phyloP scores from a whole-genome alignment of 495 filamentous ascomycete species.

The Bacidia gigantensis region DNA sequence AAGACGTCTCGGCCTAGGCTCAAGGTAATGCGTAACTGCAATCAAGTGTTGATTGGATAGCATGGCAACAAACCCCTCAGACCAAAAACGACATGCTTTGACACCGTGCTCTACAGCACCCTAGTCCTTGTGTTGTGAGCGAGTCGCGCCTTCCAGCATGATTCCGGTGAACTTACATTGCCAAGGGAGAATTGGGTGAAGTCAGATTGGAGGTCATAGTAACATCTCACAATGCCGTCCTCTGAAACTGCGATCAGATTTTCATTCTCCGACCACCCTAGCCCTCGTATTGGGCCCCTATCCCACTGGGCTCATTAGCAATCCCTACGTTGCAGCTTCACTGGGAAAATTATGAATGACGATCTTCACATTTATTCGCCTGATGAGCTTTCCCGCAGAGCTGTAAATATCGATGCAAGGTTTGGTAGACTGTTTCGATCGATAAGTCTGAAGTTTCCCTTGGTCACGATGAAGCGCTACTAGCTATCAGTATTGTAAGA shows the following conservation, averaged over 20 bases:
- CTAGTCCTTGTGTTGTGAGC: slow-evolving; percentile 27
- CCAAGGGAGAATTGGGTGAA: slow-evolving; percentile 94
- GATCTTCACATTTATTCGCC: slow-evolving; percentile 51
- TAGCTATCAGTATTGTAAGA: slow-evolving; percentile 13
- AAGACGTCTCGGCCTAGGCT: slow-evolving; percentile 75
- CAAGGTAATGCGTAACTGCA: slow-evolving; percentile 74
- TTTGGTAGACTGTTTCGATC: slow-evolving; percentile 57
- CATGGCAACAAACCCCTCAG: slow-evolving; percentile 82
- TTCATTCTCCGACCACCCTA: slow-evolving; percentile 97
- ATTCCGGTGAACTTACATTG: slow-evolving; percentile 37
- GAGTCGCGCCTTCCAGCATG: neutral
- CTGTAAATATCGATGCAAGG: slow-evolving; percentile 90
- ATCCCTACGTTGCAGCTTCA: neutral
- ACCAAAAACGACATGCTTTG: slow-evolving; percentile 77
- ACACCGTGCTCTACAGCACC: slow-evolving; percentile 80
- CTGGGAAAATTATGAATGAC: neutral
- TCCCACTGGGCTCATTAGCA: slow-evolving; percentile 54
- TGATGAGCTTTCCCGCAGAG: slow-evolving; percentile 72
- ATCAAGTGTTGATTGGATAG: slow-evolving; percentile 80
- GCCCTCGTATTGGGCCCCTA: slow-evolving; percentile 70
- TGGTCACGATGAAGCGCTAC: slow-evolving; percentile 83
- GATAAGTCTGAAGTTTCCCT: slow-evolving; percentile 62
- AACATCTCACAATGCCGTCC: slow-evolving; percentile 84
- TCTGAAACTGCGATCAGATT: slow-evolving; percentile 76
- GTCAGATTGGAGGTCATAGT: slow-evolving; percentile 81